phyloP scores from a whole-genome alignment of 2,329 filamentous ascomycete species.

The Microsporum ferrugineum region DNA sequence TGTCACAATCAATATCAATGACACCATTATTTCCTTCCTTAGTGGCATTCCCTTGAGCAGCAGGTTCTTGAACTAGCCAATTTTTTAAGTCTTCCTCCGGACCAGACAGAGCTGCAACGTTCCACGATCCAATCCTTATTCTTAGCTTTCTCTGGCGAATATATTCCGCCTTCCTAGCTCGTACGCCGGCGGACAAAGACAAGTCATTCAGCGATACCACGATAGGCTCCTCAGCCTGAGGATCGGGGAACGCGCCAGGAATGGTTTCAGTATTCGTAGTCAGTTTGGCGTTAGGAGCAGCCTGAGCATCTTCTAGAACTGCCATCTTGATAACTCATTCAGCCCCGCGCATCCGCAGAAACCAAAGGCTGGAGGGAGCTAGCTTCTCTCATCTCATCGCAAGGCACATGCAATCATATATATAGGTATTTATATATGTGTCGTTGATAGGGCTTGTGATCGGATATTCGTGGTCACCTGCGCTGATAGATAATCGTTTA shows the following conservation, averaged over 20 bases:
- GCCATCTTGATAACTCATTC: neutral
- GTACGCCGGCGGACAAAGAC: conserved; percentile 48
- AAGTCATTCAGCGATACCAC: conserved; percentile 20
- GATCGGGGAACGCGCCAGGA: conserved; percentile 39
- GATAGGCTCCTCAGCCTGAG: conserved; percentile 15
- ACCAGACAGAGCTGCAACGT: conserved; percentile 72
- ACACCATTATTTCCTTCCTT: conserved; percentile 26
- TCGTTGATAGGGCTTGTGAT: neutral
- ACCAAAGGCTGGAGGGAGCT: neutral
- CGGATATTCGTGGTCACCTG: neutral
- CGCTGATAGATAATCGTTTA: neutral
- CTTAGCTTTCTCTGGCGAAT: conserved; percentile 61
- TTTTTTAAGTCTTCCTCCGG: conserved; percentile 76
- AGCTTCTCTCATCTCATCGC: neutral
- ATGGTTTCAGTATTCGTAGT: conserved; percentile 26
- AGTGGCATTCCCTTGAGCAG: conserved; percentile 30
- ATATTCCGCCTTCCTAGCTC: conserved; percentile 67
- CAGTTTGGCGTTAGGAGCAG: neutral
- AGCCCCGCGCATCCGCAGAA: neutral
- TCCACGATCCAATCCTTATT: conserved; percentile 91
- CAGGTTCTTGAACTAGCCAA: conserved; percentile 58
- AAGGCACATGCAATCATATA: neutral
- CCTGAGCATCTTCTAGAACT: neutral
- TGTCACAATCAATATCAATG: neutral
- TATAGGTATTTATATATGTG: neutral